phyloP scores from a whole-genome alignment of 371 early-diverging fungal species.

The Coemansia sp. region DNA sequence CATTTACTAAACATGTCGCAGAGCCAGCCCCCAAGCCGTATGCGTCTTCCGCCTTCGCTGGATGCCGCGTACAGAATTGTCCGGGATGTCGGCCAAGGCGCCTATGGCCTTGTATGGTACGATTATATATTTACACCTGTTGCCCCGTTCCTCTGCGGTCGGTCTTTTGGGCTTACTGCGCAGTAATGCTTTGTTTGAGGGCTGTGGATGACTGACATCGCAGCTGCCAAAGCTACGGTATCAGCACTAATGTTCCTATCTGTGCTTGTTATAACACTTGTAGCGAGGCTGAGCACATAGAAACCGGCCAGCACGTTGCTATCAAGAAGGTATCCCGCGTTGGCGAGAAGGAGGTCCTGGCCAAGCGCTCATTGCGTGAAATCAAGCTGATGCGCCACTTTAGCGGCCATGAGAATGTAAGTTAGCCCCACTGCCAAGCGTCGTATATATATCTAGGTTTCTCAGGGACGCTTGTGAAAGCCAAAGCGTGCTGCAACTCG shows the following conservation, averaged over 20 bases:
- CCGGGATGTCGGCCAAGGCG: conserved; percentile 89
- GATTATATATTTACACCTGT: background rate
- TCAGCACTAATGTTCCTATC: background rate
- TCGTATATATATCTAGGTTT: background rate
- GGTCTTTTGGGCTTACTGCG: no score
- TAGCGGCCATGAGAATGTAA: conserved; percentile 87
- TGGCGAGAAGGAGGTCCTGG: conserved; percentile 79
- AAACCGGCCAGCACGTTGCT: conserved; percentile 83
- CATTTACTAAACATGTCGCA: conserved; percentile 26
- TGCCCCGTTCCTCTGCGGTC: background rate
- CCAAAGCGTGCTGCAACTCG: background rate
- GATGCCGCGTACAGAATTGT: conserved; percentile 67
- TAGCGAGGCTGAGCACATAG: conserved; percentile 77
- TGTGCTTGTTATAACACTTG: background rate
- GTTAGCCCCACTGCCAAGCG: background rate
- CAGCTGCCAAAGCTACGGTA: background rate
- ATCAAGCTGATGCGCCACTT: conserved; percentile 86
- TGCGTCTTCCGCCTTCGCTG: conserved; percentile 52
- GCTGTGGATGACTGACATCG: no score
- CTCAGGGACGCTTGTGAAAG: background rate
- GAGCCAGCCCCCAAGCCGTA: conserved; percentile 41
- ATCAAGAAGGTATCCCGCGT: conserved; percentile 90
- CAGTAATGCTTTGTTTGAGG: background rate
- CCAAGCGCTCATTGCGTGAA: conserved; percentile 85
- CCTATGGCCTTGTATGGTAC: conserved; percentile 90